A percentile compares a stretch with the other conserved stretches of the same genome.
Evolutionary conservation across 192 early-diverging fungal species (phyloP).

Genomic region (Backusella tarrabulga): DNA sequence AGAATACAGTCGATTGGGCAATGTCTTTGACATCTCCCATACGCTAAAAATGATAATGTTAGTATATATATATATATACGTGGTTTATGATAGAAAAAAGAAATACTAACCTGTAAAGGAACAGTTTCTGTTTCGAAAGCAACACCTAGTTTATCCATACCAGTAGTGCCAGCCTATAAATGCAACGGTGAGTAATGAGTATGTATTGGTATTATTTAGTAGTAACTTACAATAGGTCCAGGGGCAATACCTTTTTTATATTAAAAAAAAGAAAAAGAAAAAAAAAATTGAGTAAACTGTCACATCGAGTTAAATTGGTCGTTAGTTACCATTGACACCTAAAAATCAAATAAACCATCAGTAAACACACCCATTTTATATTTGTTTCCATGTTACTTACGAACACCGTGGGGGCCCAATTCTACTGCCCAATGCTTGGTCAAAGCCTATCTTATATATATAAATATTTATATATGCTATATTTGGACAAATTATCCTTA

Average conservation of each 20-base stretch:
- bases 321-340: conserved; percentile 11
- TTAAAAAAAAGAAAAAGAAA: neutral
- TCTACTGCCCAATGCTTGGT: conserved; percentile 65
- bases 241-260: neutral
- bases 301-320: too few relatives aligned
- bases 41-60: conserved; percentile 1
- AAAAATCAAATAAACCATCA: neutral
- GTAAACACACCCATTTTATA: neutral
- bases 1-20: conserved; percentile 66
- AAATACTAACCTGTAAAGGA: conserved; percentile 21
- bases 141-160: conserved; percentile 20
- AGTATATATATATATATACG: too few relatives aligned
- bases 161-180: conserved; percentile 2
- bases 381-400: conserved; percentile 21
- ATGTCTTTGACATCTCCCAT: conserved; percentile 62
- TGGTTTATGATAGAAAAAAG: neutral
- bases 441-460: conserved; percentile 49
- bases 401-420: conserved; percentile 70
- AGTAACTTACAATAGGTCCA: conserved; percentile 9
- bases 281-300: neutral
- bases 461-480: conserved; percentile 11
- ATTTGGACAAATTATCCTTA: neutral
- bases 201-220: neutral
- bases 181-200: neutral
- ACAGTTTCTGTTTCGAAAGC: conserved; percentile 7